Evolutionary conservation across 805 yeast genomes (phyloP).

Genomic region (Candida schatavii): DNA sequence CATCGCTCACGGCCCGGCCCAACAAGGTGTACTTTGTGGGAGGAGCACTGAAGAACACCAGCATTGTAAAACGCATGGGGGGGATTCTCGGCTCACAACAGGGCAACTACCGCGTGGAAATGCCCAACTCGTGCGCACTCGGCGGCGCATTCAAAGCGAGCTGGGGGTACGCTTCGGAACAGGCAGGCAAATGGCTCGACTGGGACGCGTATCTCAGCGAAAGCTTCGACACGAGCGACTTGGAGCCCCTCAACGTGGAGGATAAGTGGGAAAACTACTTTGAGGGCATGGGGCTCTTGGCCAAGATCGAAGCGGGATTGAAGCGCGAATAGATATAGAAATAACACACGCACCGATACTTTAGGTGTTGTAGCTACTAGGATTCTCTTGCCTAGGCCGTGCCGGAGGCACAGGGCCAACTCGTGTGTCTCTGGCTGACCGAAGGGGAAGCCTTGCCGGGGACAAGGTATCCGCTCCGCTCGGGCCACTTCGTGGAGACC

Average conservation of each 20-base stretch:
- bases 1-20: constrained; percentile 55
- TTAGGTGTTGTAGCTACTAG: too few relatives aligned
- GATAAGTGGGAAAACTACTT: constrained; percentile 49
- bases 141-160: constrained; percentile 88
- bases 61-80: constrained; percentile 68
- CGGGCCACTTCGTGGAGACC: too few relatives aligned
- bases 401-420: too few relatives aligned
- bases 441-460: too few relatives aligned
- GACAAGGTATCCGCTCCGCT: too few relatives aligned
- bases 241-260: constrained; percentile 38
- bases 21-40: constrained; percentile 79
- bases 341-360: too few relatives aligned
- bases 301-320: constrained; percentile 39
- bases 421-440: too few relatives aligned
- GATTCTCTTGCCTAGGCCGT: too few relatives aligned
- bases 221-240: constrained; percentile 47
- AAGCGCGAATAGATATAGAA: too few relatives aligned
- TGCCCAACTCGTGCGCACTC: constrained; percentile 86
- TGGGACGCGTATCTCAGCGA: constrained; percentile 40
- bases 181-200: constrained; percentile 32
- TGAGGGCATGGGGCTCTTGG: constrained; percentile 51
- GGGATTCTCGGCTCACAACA: constrained; percentile 62
- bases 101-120: constrained; percentile 70
- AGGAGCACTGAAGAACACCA: constrained; percentile 73
- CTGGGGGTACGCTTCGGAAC: constrained; percentile 55